These are phyloP conservation scores for Colletotrichum trifolii DNA, from an alignment of 2,329 filamentous ascomycete genomes.

Conservation along the genomic window DNA sequence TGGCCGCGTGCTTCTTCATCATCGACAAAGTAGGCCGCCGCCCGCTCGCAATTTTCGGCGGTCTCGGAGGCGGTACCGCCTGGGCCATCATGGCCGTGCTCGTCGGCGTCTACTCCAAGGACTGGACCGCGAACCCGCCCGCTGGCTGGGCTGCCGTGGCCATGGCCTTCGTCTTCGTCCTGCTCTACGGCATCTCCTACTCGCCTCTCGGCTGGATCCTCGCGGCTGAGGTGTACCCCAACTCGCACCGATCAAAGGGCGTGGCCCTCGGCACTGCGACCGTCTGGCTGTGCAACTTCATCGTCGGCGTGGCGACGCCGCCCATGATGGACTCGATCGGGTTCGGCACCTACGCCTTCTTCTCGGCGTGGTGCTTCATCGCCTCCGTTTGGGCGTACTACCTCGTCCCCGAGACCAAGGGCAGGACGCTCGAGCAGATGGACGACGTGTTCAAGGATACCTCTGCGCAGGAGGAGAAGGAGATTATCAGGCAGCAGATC, in stretches of 20 bases:
- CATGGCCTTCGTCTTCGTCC: conserved; percentile 43
- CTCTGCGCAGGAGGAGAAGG: conserved; percentile 26
- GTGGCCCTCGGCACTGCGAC: conserved; percentile 49
- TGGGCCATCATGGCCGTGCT: conserved; percentile 30
- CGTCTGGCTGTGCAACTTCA: conserved; percentile 66
- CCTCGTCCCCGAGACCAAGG: conserved; percentile 69
- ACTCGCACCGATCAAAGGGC: conserved; percentile 34
- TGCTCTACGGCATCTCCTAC: conserved; percentile 46
- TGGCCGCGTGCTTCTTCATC: conserved; percentile 42
- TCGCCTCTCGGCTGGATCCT: conserved; percentile 19
- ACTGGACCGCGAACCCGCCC: conserved; percentile 9
- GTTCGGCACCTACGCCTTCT: conserved; percentile 68
- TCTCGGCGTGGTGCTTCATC: conserved; percentile 63
- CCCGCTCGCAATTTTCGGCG: conserved; percentile 44
- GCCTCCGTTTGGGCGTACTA: conserved; percentile 62
- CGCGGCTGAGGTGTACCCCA: conserved; percentile 22
- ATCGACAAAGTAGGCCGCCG: conserved; percentile 58
- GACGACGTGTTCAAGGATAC: conserved; percentile 49
- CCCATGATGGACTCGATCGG: conserved; percentile 62
- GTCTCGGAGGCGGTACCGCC: conserved; percentile 39
- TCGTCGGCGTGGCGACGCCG: conserved; percentile 56
- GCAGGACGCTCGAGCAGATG: conserved; percentile 67
- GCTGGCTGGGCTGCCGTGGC: conserved; percentile 16
- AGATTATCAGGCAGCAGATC: conserved; percentile 29
- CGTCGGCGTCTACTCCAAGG: conserved; percentile 18